Evolutionary conservation across 257 asterid genomes (phyloP).

Genomic region (Lavandula angustifolia): DNA sequence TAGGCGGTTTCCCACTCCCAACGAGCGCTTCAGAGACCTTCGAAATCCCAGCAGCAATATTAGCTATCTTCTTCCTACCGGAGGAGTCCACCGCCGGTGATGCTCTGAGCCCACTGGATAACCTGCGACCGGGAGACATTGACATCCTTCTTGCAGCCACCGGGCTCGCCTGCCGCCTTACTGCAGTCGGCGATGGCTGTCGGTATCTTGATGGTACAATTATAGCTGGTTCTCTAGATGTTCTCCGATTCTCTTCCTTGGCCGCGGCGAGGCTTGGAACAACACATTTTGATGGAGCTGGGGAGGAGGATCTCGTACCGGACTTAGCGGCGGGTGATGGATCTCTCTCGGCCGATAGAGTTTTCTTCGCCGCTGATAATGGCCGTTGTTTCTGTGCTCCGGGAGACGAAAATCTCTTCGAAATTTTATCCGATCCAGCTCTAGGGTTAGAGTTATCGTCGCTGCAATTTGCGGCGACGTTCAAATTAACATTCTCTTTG

Average conservation of each 20-base stretch:
- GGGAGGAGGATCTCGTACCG: conserved; percentile 77
- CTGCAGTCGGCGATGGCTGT: conserved; percentile 81
- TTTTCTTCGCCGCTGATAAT: conserved; percentile 58
- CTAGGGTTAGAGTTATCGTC: conserved; percentile 25
- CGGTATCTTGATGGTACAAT: conserved; percentile 92
- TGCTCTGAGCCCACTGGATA: conserved; percentile 73
- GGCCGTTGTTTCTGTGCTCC: conserved; percentile 66
- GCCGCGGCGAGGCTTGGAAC: conserved; percentile 88
- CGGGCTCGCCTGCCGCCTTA: conserved; percentile 79
- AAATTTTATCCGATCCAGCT: conserved; percentile 42
- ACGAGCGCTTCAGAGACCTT: conserved; percentile 72
- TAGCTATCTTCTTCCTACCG: conserved; percentile 75
- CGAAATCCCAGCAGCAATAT: conserved; percentile 69
- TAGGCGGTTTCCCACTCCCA: conserved; percentile 46
- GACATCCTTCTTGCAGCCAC: conserved; percentile 75
- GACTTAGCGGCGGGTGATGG: conserved; percentile 77
- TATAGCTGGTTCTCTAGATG: conserved; percentile 74
- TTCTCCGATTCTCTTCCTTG: conserved; percentile 78
- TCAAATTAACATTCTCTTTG: conserved; percentile 67
- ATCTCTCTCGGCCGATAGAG: conserved; percentile 57
- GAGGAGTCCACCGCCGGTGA: conserved; percentile 68
- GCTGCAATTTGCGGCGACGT: conserved; percentile 33
- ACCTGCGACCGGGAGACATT: conserved; percentile 75
- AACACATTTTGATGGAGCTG: conserved; percentile 81
- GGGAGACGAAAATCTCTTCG: conserved; percentile 75